phyloP scores from a whole-genome alignment of 2,329 filamentous ascomycete genomes.

The Blastomyces parvus region DNA sequence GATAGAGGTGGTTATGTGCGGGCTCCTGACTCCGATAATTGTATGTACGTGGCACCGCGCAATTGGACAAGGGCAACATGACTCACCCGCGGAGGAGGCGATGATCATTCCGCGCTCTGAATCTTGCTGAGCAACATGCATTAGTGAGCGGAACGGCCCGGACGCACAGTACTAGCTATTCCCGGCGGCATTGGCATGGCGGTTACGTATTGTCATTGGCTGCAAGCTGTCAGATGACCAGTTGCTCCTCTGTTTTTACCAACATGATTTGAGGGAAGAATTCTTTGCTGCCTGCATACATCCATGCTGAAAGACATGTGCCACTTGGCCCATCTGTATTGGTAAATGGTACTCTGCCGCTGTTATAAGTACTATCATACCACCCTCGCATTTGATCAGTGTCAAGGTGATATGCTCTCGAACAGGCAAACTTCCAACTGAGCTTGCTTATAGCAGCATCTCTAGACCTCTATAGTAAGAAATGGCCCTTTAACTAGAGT shows the following conservation, averaged over 20 bases:
- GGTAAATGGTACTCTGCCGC: background rate
- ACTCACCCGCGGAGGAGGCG: background rate
- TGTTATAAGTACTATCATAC: conserved; percentile 2
- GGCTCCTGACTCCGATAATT: background rate
- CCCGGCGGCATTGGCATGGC: background rate
- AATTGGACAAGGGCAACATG: background rate
- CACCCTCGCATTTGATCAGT: conserved; percentile 4
- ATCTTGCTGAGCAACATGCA: background rate
- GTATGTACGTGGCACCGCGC: background rate
- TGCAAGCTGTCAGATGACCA: background rate
- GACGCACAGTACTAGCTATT: background rate
- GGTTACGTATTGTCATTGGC: conserved; percentile 2
- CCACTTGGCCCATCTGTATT: background rate
- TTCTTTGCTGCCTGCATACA: background rate
- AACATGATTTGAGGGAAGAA: background rate
- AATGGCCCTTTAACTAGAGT: conserved; percentile 5
- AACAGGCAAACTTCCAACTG: conserved; percentile 2
- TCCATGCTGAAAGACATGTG: background rate
- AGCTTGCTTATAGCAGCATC: conserved; percentile 1
- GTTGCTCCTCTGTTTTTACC: background rate
- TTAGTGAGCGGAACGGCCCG: background rate
- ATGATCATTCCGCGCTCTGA: background rate
- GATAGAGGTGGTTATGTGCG: background rate
- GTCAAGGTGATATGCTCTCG: conserved; percentile 2
- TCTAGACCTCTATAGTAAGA: conserved; percentile 3